phyloP scores from a whole-genome alignment of 2,329 filamentous ascomycete genomes.

The Pochonia chlamydosporia region DNA sequence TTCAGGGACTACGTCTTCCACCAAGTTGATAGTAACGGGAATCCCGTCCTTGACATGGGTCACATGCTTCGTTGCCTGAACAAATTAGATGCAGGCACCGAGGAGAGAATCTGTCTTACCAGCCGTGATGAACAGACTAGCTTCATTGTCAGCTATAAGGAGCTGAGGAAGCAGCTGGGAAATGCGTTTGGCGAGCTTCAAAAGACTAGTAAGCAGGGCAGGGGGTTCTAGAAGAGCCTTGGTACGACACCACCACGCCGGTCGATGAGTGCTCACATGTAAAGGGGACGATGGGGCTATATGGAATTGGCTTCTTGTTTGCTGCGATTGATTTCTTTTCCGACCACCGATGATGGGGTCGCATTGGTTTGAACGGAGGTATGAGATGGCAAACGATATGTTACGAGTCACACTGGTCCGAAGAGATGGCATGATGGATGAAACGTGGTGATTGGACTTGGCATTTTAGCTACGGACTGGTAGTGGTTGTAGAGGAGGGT shows the following conservation, averaged over 20 bases:
- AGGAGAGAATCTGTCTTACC: constrained; percentile 79
- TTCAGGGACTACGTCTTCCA: constrained; percentile 98
- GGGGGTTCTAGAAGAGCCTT: constrained; percentile 26
- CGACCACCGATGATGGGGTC: neutral
- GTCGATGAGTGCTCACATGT: constrained; percentile 8
- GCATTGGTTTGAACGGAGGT: neutral
- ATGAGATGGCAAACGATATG: too few species aligned
- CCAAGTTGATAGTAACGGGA: constrained; percentile 80
- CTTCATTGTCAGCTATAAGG: constrained; percentile 84
- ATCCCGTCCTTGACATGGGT: constrained; percentile 77
- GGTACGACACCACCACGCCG: constrained; percentile 3
- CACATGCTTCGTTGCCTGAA: constrained; percentile 85
- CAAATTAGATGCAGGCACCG: constrained; percentile 84
- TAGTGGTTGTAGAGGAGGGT: too few species aligned
- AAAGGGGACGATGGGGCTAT: neutral
- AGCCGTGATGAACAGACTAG: constrained; percentile 87
- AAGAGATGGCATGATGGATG: neutral
- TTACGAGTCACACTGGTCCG: too few species aligned
- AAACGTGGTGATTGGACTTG: neutral
- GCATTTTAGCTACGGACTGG: too few species aligned
- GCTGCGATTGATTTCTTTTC: neutral
- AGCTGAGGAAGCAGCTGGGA: constrained; percentile 64
- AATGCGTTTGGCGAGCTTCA: constrained; percentile 53
- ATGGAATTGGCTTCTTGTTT: neutral
- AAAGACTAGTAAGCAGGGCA: constrained; percentile 35